Conservation (phyloP, 345 rosid genomes). For the Dipteronia sinensis region DNA sequence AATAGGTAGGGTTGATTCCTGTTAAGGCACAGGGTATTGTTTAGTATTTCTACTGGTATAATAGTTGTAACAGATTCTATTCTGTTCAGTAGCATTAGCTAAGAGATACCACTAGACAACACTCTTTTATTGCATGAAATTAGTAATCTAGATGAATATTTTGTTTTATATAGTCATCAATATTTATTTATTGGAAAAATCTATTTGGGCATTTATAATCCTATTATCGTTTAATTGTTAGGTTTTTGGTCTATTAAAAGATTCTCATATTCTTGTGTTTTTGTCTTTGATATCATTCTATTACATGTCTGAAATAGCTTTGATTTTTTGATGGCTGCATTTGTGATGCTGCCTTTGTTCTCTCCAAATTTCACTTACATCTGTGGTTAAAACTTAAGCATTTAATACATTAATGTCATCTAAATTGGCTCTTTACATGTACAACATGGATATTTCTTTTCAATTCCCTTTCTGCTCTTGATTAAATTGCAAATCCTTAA, state of each 20-base stretch:
- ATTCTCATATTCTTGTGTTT: background rate
- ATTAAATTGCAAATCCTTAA: slow-evolving; percentile 21
- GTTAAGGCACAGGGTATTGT: background rate
- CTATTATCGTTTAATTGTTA: background rate
- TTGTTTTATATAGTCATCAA: background rate
- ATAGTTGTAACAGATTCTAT: background rate
- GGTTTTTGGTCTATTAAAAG: background rate
- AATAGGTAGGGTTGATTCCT: background rate
- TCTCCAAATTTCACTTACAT: background rate
- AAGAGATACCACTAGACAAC: background rate
- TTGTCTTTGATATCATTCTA: background rate
- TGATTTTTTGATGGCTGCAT: background rate
- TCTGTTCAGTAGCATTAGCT: background rate
- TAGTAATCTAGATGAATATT: background rate
- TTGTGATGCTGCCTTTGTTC: background rate
- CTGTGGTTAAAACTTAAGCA: background rate
- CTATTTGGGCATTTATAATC: background rate
- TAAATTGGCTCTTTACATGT: slow-evolving; percentile 2
- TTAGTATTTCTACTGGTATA: background rate
- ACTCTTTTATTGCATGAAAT: slow-evolving; percentile 1
- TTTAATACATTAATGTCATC: background rate
- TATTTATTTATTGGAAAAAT: background rate
- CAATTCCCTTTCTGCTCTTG: slow-evolving; percentile 10
- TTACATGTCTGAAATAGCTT: background rate
- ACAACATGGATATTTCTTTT: background rate